phyloP scores from a whole-genome alignment of 2,329 filamentous ascomycete species.

The Penicillium psychrosexuale region DNA sequence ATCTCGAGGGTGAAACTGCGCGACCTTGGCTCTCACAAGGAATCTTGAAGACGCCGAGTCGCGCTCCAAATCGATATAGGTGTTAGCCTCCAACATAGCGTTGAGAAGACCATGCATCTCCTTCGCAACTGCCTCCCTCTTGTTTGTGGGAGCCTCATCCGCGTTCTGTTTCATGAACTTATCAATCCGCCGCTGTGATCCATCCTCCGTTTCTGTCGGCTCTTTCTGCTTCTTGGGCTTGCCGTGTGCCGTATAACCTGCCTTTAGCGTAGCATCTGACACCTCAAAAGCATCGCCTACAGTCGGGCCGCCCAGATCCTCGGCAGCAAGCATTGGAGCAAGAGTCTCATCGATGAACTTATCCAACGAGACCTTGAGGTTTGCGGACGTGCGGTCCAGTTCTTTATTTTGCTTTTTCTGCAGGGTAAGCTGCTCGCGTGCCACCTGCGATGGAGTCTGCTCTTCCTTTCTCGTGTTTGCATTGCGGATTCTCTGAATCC shows the following conservation, averaged over 20 bases:
- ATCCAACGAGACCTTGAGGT: slow-evolving; percentile 62
- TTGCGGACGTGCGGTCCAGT: slow-evolving; percentile 61
- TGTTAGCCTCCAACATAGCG: slow-evolving; percentile 45
- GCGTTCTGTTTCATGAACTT: slow-evolving; percentile 45
- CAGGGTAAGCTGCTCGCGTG: slow-evolving; percentile 60
- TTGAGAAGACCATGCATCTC: slow-evolving; percentile 50
- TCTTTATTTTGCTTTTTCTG: slow-evolving; percentile 57
- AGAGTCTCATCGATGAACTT: slow-evolving; percentile 69
- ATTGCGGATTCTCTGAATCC: slow-evolving; percentile 59
- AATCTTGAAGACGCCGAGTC: slow-evolving; percentile 55
- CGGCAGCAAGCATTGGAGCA: slow-evolving; percentile 73
- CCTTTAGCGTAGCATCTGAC: slow-evolving; percentile 52
- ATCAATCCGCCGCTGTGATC: slow-evolving; percentile 51
- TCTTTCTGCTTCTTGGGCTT: slow-evolving; percentile 42
- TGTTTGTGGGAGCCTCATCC: slow-evolving; percentile 34
- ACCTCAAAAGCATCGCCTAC: slow-evolving; percentile 71
- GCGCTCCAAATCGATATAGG: slow-evolving; percentile 48
- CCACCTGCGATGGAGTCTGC: slow-evolving; percentile 60
- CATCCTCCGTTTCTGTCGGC: slow-evolving; percentile 28
- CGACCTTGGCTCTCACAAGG: slow-evolving; percentile 54
- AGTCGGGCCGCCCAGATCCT: slow-evolving; percentile 78
- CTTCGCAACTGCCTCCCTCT: slow-evolving; percentile 48
- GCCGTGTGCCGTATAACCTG: slow-evolving; percentile 54
- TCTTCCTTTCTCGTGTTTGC: slow-evolving; percentile 57
- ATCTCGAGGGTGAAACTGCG: slow-evolving; percentile 55